Evolutionary conservation across 2,329 filamentous ascomycete genomes (phyloP).

Genomic region (Periconia macrospinosa): DNA sequence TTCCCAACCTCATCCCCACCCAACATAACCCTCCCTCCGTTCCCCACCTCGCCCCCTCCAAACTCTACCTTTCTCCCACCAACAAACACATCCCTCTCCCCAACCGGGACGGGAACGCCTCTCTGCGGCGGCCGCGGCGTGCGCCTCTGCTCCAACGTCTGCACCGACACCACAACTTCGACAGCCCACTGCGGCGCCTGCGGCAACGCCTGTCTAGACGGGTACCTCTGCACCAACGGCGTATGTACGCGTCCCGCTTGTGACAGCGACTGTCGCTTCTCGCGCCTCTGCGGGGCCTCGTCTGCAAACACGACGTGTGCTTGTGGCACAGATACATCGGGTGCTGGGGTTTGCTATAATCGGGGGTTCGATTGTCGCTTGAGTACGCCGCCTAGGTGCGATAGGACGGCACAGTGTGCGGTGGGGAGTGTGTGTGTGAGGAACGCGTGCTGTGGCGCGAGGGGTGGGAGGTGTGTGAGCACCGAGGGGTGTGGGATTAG

Average conservation of each 20-base stretch:
- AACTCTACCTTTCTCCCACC: background rate
- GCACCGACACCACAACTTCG: conserved; percentile 23
- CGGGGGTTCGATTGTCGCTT: conserved; percentile 10
- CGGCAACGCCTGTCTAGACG: conserved; percentile 23
- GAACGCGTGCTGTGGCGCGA: conserved; percentile 19
- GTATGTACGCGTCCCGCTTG: conserved; percentile 33
- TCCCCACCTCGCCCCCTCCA: background rate
- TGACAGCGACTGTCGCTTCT: conserved; percentile 29
- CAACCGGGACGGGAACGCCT: conserved; percentile 1
- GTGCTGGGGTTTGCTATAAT: conserved; percentile 35
- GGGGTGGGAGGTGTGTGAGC: conserved; percentile 16
- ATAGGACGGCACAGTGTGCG: conserved; percentile 11
- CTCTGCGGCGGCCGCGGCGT: conserved; percentile 3
- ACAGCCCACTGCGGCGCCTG: conserved; percentile 31
- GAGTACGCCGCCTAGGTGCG: conserved; percentile 10
- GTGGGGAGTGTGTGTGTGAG: conserved; percentile 20
- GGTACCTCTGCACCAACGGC: conserved; percentile 35
- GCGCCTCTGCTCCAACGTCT: conserved; percentile 21
- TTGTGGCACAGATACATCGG: conserved; percentile 26
- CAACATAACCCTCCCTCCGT: background rate
- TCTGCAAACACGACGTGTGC: conserved; percentile 19
- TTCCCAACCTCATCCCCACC: background rate
- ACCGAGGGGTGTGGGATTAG: conserved; percentile 12
- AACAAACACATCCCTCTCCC: background rate
- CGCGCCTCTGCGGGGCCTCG: conserved; percentile 24